Percentiles rank a stretch among this genome's conserved stretches.
Evolutionary conservation across 140 eudicot species (phyloP).

Genomic region (Artemisia princeps): DNA sequence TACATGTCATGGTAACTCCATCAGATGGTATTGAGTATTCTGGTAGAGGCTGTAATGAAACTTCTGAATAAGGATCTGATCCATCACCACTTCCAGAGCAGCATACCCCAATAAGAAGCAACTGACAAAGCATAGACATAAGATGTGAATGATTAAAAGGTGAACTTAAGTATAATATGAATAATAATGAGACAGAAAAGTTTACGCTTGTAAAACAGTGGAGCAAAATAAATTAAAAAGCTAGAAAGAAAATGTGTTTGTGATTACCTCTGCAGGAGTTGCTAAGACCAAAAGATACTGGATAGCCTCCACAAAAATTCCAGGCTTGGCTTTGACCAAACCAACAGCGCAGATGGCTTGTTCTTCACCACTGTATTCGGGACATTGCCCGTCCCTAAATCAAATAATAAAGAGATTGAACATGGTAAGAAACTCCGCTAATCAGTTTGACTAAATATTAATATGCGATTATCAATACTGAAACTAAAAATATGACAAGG

Average conservation of each 20-base stretch:
- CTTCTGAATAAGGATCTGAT: slow-evolving; percentile 89
- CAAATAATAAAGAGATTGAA: slow-evolving; percentile 19
- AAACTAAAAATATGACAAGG: too few relatives aligned
- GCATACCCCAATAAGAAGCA: slow-evolving; percentile 92
- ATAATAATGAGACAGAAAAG: neutral
- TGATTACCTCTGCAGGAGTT: slow-evolving; percentile 85
- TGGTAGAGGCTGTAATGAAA: slow-evolving; percentile 81
- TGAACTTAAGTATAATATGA: slow-evolving; percentile 4
- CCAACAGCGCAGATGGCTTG: slow-evolving; percentile 98
- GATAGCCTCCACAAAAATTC: slow-evolving; percentile 88
- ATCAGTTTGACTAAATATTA: neutral
- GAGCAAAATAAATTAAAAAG: neutral
- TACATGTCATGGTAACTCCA: slow-evolving; percentile 96
- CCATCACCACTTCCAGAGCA: slow-evolving; percentile 92
- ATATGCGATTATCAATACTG: too few relatives aligned
- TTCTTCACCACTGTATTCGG: slow-evolving; percentile 91
- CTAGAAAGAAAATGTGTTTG: neutral
- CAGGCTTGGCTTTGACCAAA: slow-evolving; percentile 74
- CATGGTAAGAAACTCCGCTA: neutral
- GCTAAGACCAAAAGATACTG: slow-evolving; percentile 87
- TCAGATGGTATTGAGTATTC: slow-evolving; percentile 88
- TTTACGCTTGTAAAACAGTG: neutral
- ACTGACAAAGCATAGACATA: slow-evolving; percentile 33
- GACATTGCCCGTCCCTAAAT: slow-evolving; percentile 93
- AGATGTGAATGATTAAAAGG: slow-evolving; percentile 6